Conservation (phyloP, 1,284 basidiomycete genomes). For the Pseudozyma sp. region DNA sequence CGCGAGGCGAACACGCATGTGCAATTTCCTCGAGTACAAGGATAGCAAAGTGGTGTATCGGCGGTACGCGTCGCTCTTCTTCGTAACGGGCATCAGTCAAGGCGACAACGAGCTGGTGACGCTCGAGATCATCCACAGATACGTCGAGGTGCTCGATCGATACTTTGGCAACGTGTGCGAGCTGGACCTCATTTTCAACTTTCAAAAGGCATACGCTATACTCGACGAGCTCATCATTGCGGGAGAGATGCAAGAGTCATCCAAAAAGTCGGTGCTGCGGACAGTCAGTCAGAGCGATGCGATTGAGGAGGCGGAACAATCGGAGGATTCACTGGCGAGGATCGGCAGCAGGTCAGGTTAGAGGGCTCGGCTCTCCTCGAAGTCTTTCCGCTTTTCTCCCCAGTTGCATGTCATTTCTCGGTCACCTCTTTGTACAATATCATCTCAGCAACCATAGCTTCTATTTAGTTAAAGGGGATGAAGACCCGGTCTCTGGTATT, state of each 20-base stretch:
- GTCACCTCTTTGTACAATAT: slow-evolving; percentile 17
- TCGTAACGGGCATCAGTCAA: slow-evolving; percentile 89
- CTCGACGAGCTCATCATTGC: slow-evolving; percentile 97
- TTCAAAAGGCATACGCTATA: slow-evolving; percentile 68
- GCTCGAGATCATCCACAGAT: slow-evolving; percentile 96
- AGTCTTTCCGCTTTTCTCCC: background rate
- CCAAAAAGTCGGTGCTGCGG: slow-evolving; percentile 94
- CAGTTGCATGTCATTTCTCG: background rate
- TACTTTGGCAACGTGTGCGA: slow-evolving; percentile 90
- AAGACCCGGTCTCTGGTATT: too few species aligned
- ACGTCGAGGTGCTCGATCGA: slow-evolving; percentile 97
- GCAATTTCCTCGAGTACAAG: slow-evolving; percentile 99
- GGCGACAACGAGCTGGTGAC: slow-evolving; percentile 92
- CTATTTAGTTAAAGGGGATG: background rate
- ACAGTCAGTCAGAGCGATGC: slow-evolving; percentile 74
- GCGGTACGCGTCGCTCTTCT: slow-evolving; percentile 97
- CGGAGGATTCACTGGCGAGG: slow-evolving; percentile 66
- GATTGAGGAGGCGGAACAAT: slow-evolving; percentile 69
- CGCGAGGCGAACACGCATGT: slow-evolving; percentile 95
- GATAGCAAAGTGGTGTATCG: slow-evolving; percentile 84
- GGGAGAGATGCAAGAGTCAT: slow-evolving; percentile 97
- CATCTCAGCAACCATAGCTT: slow-evolving; percentile 1
- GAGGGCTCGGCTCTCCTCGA: background rate
- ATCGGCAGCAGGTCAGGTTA: slow-evolving; percentile 61
- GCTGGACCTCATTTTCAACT: slow-evolving; percentile 69